A percentile compares a stretch with the other conserved stretches of the same genome.
phyloP scores from a whole-genome alignment of 495 filamentous ascomycete genomes.

The Aspergillus panamensis region DNA sequence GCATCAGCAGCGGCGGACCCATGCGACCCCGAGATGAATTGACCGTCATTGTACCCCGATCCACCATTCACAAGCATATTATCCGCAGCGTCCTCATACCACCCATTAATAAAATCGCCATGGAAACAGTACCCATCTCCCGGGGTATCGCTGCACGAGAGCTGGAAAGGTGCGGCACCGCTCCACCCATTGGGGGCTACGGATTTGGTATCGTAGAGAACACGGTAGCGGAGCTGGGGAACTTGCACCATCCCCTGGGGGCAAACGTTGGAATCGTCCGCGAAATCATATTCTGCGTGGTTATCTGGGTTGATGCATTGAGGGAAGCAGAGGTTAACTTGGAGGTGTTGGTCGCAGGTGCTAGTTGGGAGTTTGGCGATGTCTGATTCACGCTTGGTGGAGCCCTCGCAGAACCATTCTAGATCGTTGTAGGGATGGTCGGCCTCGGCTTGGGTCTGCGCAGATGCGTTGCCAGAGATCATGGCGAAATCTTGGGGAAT shows the following conservation, averaged over 20 bases:
- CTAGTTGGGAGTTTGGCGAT: slow-evolving; percentile 15
- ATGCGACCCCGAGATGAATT: slow-evolving; percentile 14
- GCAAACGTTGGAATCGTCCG: slow-evolving; percentile 17
- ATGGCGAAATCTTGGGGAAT: slow-evolving; percentile 21
- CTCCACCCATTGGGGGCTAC: slow-evolving; percentile 21
- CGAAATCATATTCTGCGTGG: slow-evolving; percentile 18
- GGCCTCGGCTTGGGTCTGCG: slow-evolving; percentile 15
- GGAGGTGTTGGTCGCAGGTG: slow-evolving; percentile 20
- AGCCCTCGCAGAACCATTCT: slow-evolving; percentile 23
- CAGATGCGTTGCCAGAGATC: slow-evolving; percentile 20
- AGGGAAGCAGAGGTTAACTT: slow-evolving; percentile 21
- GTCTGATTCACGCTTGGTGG: slow-evolving; percentile 5
- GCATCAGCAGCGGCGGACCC: slow-evolving; percentile 11
- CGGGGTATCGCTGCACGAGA: slow-evolving; percentile 15
- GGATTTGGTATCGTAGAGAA: slow-evolving; percentile 19
- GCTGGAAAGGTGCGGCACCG: slow-evolving; percentile 17
- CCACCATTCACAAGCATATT: slow-evolving; percentile 16
- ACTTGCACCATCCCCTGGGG: slow-evolving; percentile 20
- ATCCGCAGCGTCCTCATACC: slow-evolving; percentile 25
- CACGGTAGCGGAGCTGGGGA: slow-evolving; percentile 22
- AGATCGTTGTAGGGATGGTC: slow-evolving; percentile 15
- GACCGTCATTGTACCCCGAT: slow-evolving; percentile 12
- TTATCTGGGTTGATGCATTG: slow-evolving; percentile 19
- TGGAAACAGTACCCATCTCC: slow-evolving; percentile 22
- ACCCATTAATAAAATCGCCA: slow-evolving; percentile 25